Evolutionary conservation across 2,329 filamentous ascomycete genomes (phyloP).

Genomic region (Ophiosphaerella korrae): DNA sequence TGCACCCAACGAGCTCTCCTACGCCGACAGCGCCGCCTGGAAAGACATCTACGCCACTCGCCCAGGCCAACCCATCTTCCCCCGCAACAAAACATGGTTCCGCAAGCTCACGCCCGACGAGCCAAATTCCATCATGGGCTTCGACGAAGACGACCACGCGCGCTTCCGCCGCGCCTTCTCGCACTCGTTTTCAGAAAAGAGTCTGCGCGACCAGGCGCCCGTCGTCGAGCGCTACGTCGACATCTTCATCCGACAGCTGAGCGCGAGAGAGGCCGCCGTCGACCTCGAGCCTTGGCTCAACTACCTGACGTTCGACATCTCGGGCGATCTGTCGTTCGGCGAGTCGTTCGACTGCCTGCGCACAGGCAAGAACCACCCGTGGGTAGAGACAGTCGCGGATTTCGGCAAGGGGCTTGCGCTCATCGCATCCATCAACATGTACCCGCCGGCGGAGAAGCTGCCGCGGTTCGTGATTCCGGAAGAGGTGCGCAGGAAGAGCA

Average conservation of each 20-base stretch:
- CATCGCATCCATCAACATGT: slow-evolving; percentile 34
- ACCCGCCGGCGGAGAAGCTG: slow-evolving; percentile 29
- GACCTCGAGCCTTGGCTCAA: slow-evolving; percentile 26
- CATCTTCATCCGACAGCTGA: slow-evolving; percentile 25
- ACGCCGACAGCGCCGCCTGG: slow-evolving; percentile 30
- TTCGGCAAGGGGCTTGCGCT: slow-evolving; percentile 37
- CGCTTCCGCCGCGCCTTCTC: slow-evolving; percentile 31
- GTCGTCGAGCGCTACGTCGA: slow-evolving; percentile 32
- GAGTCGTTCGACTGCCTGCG: slow-evolving; percentile 52
- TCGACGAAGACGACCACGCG: slow-evolving; percentile 29
- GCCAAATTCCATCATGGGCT: slow-evolving; percentile 31
- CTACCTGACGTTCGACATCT: slow-evolving; percentile 32
- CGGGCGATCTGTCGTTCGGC: slow-evolving; percentile 58
- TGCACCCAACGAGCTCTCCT: slow-evolving; percentile 37
- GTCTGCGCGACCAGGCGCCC: slow-evolving; percentile 28
- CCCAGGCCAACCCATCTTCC: slow-evolving; percentile 26
- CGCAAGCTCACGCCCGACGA: slow-evolving; percentile 32
- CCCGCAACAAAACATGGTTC: slow-evolving; percentile 31
- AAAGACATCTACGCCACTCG: slow-evolving; percentile 37
- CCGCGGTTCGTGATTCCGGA: slow-evolving; percentile 32
- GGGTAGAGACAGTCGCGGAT: slow-evolving; percentile 40
- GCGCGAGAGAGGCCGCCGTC: slow-evolving; percentile 1
- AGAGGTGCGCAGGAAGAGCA: slow-evolving; percentile 23
- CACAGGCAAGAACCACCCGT: slow-evolving; percentile 44
- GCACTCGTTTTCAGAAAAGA: slow-evolving; percentile 35